phyloP scores from a whole-genome alignment of 306 rosid species.

The Abrus precatorius region DNA sequence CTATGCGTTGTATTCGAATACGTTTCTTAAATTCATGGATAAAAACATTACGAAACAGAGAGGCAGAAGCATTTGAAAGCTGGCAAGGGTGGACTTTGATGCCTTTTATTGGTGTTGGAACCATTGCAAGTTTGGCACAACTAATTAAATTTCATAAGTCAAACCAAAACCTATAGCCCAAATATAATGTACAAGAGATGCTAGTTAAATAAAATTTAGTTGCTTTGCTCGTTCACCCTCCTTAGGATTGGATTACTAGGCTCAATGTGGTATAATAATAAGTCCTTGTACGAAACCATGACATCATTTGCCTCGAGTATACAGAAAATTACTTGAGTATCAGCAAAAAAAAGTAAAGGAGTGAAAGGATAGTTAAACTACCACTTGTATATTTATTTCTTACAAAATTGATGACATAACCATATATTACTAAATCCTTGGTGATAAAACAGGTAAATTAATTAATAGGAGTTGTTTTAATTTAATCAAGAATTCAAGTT shows the following conservation, averaged over 20 bases:
- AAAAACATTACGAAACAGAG: conserved; percentile 54
- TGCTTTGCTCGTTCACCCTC: neutral
- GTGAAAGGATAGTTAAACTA: conserved; percentile 12
- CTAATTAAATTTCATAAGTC: conserved; percentile 18
- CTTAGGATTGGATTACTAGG: neutral
- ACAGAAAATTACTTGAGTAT: conserved; percentile 19
- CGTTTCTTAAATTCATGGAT: conserved; percentile 52
- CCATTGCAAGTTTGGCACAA: neutral
- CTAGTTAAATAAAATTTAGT: neutral
- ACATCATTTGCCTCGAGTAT: conserved; percentile 10
- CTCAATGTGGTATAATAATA: neutral
- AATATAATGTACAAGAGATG: neutral
- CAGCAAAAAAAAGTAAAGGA: neutral
- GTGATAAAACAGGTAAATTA: no score
- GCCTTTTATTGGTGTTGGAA: conserved; percentile 42
- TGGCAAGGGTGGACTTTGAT: conserved; percentile 58
- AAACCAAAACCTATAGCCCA: conserved; percentile 18
- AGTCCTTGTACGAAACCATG: conserved; percentile 21
- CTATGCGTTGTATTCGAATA: conserved; percentile 45
- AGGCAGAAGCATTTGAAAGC: conserved; percentile 65
- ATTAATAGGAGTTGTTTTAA: no score
- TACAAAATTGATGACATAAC: neutral
- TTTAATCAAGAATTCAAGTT: no score
- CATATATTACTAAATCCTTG: conserved; percentile 3
- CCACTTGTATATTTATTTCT: neutral